Conservation (phyloP, 2,329 filamentous ascomycete genomes). For the Elsinoe ampelina region DNA sequence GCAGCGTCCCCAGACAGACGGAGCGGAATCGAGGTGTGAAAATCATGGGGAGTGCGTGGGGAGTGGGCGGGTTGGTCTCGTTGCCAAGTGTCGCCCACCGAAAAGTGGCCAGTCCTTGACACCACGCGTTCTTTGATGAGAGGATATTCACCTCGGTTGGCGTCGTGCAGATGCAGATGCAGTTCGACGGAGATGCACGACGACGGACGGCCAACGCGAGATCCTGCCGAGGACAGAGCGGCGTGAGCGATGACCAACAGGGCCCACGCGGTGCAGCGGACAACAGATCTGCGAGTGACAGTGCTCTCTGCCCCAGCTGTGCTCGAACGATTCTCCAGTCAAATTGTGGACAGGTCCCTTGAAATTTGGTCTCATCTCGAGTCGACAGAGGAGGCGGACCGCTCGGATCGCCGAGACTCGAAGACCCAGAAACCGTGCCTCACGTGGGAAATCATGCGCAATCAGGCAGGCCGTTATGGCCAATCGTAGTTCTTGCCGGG, state of each 20-base stretch:
- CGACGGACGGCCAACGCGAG: background rate
- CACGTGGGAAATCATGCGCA: constrained; percentile 3
- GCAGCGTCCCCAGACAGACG: constrained; percentile 8
- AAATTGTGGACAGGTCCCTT: background rate
- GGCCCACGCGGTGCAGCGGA: background rate
- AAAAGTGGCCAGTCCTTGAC: constrained; percentile 1
- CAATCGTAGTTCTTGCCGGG: background rate
- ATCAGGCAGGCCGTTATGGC: background rate
- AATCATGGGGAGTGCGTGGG: constrained; percentile 9
- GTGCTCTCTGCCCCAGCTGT: background rate
- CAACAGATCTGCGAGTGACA: background rate
- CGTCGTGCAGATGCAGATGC: background rate
- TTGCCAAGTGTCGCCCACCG: background rate
- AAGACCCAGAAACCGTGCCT: background rate
- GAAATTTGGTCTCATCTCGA: background rate
- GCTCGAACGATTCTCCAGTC: background rate
- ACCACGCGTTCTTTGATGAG: background rate
- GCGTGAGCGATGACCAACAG: background rate
- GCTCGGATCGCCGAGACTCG: background rate
- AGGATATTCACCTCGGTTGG: background rate
- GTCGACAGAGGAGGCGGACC: background rate
- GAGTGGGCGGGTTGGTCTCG: background rate
- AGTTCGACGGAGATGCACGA: background rate
- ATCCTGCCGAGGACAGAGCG: background rate
- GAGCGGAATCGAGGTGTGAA: constrained; percentile 4